phyloP scores from a whole-genome alignment of 768 basidiomycete species.

The Russula sp. region DNA sequence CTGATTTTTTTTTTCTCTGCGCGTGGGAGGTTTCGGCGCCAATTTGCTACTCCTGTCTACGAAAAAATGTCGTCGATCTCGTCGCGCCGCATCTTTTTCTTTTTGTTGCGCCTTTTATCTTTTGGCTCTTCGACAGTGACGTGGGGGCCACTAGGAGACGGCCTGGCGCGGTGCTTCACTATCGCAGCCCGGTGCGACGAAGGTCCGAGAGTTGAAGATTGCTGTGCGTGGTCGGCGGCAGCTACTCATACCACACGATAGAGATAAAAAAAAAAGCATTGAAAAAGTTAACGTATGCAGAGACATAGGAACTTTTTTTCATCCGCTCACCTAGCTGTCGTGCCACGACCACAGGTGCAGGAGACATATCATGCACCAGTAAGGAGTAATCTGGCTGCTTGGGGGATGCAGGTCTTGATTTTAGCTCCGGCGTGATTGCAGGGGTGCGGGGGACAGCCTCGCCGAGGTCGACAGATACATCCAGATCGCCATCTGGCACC shows the following conservation, averaged over 20 bases:
- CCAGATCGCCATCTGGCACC: neutral
- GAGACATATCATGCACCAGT: neutral
- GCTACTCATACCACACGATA: neutral
- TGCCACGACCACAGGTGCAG: neutral
- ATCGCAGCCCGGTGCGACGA: neutral
- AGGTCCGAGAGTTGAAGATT: neutral
- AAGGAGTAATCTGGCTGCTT: neutral
- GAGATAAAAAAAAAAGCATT: neutral
- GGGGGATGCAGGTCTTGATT: neutral
- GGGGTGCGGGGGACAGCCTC: constrained; percentile 2
- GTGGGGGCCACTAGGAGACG: neutral
- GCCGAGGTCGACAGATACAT: constrained; percentile 8
- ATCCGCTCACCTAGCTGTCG: neutral
- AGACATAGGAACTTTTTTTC: too few species aligned
- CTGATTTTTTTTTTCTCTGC: too few species aligned
- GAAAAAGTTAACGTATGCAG: neutral
- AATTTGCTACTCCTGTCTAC: neutral
- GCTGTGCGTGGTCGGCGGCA: neutral
- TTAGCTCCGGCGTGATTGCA: neutral
- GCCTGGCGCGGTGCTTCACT: neutral
- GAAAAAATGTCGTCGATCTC: constrained; percentile 23
- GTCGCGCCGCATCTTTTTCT: constrained; percentile 3
- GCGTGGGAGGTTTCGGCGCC: too few species aligned
- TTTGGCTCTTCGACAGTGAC: neutral
- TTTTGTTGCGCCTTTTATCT: neutral